Evolutionary conservation across 768 basidiomycete species (phyloP).

Genomic region (Amanita pseudoporphyria): DNA sequence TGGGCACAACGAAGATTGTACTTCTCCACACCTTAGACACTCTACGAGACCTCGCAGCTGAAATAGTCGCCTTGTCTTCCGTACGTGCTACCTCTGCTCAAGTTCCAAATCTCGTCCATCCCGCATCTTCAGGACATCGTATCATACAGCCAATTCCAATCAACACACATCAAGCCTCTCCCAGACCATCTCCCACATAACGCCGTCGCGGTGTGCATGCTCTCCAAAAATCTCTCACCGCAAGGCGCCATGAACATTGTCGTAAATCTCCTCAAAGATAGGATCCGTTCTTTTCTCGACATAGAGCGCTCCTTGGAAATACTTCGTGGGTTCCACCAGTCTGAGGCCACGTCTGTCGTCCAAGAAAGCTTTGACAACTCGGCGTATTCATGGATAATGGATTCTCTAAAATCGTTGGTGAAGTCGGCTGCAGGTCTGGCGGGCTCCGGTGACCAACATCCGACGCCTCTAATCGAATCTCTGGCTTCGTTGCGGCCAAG

Average conservation of each 20-base stretch:
- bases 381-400: conserved; percentile 2
- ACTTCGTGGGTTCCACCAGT: conserved; percentile 11
- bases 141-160: conserved; percentile 40
- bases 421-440: neutral
- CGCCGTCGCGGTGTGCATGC: conserved; percentile 40
- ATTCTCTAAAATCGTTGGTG: neutral
- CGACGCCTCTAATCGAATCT: conserved; percentile 5
- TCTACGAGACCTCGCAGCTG: conserved; percentile 31
- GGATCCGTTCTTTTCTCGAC: conserved; percentile 25
- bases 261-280: conserved; percentile 27
- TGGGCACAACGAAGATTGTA: neutral
- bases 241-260: conserved; percentile 40
- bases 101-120: conserved; percentile 3
- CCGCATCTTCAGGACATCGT: conserved; percentile 47
- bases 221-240: conserved; percentile 30
- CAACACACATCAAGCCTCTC: conserved; percentile 15
- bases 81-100: conserved; percentile 22
- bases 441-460: conserved; percentile 9
- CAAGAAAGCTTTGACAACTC: neutral
- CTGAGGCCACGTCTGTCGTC: conserved; percentile 6
- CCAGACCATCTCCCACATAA: conserved; percentile 25
- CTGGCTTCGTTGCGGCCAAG: neutral
- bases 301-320: conserved; percentile 17
- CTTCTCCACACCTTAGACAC: conserved; percentile 13
- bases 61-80: conserved; percentile 45